These are phyloP conservation scores for Sphagnum contortum DNA, from an alignment of 225 moss, liverwort and hornwort genomes.

Conservation along the genomic window DNA sequence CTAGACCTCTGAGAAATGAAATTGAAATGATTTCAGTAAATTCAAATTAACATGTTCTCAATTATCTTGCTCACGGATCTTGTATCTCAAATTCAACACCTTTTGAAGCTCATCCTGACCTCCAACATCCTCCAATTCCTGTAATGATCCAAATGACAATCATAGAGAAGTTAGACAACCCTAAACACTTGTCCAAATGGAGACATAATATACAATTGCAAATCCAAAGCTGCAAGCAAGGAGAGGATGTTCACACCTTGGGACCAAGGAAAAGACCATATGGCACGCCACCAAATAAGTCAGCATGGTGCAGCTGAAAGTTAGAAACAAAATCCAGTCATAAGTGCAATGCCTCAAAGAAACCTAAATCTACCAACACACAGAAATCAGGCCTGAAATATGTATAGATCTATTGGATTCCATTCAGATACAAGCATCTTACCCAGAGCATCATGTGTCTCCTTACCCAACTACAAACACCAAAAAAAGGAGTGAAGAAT, in stretches of 20 bases:
- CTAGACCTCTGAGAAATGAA: too few relatives aligned
- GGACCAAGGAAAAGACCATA: slow-evolving; percentile 92
- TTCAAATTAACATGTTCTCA: not conserved
- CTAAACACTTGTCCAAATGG: not conserved
- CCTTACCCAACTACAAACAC: not conserved
- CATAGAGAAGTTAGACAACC: not conserved
- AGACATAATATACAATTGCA: not conserved
- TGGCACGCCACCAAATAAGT: slow-evolving; percentile 79
- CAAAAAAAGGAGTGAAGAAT: too few relatives aligned
- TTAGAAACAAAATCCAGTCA: not conserved
- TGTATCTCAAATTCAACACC: slow-evolving; percentile 26
- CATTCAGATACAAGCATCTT: not conserved
- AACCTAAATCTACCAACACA: too few relatives aligned
- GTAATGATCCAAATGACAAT: not conserved
- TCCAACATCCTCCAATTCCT: slow-evolving; percentile 49
- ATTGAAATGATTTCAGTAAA: too few relatives aligned
- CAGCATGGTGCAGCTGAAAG: slow-evolving; percentile 79
- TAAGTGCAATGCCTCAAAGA: not conserved
- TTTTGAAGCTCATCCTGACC: slow-evolving; percentile 37
- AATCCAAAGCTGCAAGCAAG: not conserved
- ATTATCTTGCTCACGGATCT: slow-evolving; percentile 14
- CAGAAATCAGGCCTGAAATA: not conserved
- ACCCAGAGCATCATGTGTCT: not conserved
- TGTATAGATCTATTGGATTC: not conserved
- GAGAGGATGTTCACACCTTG: slow-evolving; percentile 26